Percentiles rank a stretch among this genome's conserved stretches.
These are phyloP conservation scores for Rutstroemia sp. DNA, from an alignment of 2,329 filamentous ascomycete species.

Conservation along the genomic window DNA sequence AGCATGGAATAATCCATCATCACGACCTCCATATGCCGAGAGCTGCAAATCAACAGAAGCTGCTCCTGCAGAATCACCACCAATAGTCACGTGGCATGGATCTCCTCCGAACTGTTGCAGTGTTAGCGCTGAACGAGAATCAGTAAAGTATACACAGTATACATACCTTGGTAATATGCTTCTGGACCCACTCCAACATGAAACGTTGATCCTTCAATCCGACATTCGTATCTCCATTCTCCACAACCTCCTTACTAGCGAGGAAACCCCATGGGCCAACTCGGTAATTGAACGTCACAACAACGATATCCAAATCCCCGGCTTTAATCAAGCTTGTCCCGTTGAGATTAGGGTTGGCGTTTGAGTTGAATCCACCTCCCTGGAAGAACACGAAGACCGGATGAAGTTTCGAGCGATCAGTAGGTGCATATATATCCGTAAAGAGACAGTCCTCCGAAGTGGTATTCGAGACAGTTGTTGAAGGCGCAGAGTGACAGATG, in stretches of 20 bases:
- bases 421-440: constrained; percentile 56
- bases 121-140: not conserved
- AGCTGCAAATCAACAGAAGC: constrained; percentile 59
- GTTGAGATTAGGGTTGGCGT: constrained; percentile 46
- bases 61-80: constrained; percentile 62
- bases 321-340: constrained; percentile 54
- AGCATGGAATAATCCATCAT: constrained; percentile 43
- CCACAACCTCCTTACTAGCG: constrained; percentile 45
- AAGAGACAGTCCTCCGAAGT: constrained; percentile 62
- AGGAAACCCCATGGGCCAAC: constrained; percentile 70
- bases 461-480: constrained; percentile 17
- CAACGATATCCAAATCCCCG: constrained; percentile 52
- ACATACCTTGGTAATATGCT: constrained; percentile 46
- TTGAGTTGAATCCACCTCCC: constrained; percentile 52
- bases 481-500: constrained; percentile 22
- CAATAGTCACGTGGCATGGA: constrained; percentile 58
- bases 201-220: constrained; percentile 65
- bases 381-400: constrained; percentile 57
- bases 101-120: constrained; percentile 58
- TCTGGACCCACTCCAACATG: constrained; percentile 61
- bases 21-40: constrained; percentile 43
- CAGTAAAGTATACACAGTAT: not conserved
- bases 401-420: constrained; percentile 36
- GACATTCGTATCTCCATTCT: constrained; percentile 52
- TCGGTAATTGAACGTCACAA: constrained; percentile 70